Conservation (phyloP, 2,329 filamentous ascomycete genomes). For the Tolypocladium sp. region DNA sequence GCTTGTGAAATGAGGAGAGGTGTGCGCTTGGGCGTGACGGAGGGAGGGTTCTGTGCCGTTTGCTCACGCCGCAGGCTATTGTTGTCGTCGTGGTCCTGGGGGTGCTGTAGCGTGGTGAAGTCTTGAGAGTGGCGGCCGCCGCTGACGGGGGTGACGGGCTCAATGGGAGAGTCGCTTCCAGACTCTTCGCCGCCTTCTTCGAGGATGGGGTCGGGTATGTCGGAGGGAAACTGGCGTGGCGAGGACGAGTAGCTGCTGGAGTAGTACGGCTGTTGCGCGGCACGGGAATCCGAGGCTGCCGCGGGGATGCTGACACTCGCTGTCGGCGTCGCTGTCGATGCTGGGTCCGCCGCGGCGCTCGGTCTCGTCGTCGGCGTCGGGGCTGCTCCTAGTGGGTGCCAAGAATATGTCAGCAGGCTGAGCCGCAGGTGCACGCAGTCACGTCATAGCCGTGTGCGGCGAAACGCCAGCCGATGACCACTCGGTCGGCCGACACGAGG, state of each 20-base stretch:
- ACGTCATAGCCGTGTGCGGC: slow-evolving; percentile 8
- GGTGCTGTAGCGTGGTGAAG: slow-evolving; percentile 32
- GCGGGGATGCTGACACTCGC: background rate
- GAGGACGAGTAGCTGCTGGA: slow-evolving; percentile 27
- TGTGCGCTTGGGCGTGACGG: slow-evolving; percentile 2
- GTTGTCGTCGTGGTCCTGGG: slow-evolving; percentile 25
- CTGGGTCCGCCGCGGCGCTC: background rate
- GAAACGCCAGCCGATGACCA: background rate
- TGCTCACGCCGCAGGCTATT: slow-evolving; percentile 15
- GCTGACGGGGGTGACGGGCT: slow-evolving; percentile 54
- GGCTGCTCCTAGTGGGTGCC: slow-evolving; percentile 1
- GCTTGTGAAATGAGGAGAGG: slow-evolving; percentile 6
- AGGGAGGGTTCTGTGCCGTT: slow-evolving; percentile 7
- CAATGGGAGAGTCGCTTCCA: slow-evolving; percentile 48
- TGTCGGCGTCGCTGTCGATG: slow-evolving; percentile 2
- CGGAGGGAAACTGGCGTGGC: slow-evolving; percentile 38
- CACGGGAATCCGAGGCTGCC: slow-evolving; percentile 2
- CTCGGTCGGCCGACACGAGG: slow-evolving; percentile 1
- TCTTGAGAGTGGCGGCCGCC: slow-evolving; percentile 46
- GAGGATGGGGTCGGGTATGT: slow-evolving; percentile 42
- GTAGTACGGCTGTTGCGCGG: background rate
- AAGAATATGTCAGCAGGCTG: slow-evolving; percentile 7
- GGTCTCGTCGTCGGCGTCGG: background rate
- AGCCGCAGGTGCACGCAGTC: slow-evolving; percentile 6
- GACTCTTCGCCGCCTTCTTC: slow-evolving; percentile 48